Evolutionary conservation across 1,284 basidiomycete species (phyloP).

Genomic region (Ceratobasidium sp.): DNA sequence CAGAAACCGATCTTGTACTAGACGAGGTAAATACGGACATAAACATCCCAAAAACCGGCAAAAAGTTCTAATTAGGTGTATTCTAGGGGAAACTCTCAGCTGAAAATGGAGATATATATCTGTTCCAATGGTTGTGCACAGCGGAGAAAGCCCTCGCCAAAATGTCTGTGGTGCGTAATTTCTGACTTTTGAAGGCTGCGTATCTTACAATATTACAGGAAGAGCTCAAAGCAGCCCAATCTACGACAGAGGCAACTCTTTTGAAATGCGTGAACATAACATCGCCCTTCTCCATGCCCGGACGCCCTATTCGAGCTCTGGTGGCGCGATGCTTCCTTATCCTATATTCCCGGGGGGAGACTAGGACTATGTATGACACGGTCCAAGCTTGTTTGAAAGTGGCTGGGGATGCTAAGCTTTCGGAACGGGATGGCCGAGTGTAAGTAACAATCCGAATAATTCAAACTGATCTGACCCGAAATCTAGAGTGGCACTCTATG

Average conservation of each 20-base stretch:
- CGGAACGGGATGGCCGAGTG: slow-evolving; percentile 71
- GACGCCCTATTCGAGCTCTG: slow-evolving; percentile 81
- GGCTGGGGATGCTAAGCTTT: slow-evolving; percentile 70
- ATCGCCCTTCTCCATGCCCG: slow-evolving; percentile 74
- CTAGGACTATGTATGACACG: slow-evolving; percentile 83
- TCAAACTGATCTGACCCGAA: not conserved
- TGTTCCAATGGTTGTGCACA: slow-evolving; percentile 79
- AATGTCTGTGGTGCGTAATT: slow-evolving; percentile 56
- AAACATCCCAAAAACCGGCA: not conserved
- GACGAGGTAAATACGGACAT: slow-evolving; percentile 22
- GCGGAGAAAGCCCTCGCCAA: slow-evolving; percentile 65
- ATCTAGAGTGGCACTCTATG: slow-evolving; percentile 75
- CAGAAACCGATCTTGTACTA: slow-evolving; percentile 2
- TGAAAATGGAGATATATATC: slow-evolving; percentile 78
- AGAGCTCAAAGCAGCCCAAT: slow-evolving; percentile 67
- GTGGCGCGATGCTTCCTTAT: slow-evolving; percentile 77
- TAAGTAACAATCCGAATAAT: slow-evolving; percentile 54
- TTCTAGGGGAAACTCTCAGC: slow-evolving; percentile 67
- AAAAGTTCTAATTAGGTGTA: not conserved
- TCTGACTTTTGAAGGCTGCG: not conserved
- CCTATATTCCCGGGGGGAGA: slow-evolving; percentile 83
- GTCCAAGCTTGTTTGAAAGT: slow-evolving; percentile 79
- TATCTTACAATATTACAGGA: slow-evolving; percentile 54
- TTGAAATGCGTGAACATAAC: slow-evolving; percentile 67
- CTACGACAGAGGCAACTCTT: slow-evolving; percentile 64